A percentile compares a stretch with the other conserved stretches of the same genome.
phyloP scores from a whole-genome alignment of 257 asterid species.

The Osmanthus fragrans region DNA sequence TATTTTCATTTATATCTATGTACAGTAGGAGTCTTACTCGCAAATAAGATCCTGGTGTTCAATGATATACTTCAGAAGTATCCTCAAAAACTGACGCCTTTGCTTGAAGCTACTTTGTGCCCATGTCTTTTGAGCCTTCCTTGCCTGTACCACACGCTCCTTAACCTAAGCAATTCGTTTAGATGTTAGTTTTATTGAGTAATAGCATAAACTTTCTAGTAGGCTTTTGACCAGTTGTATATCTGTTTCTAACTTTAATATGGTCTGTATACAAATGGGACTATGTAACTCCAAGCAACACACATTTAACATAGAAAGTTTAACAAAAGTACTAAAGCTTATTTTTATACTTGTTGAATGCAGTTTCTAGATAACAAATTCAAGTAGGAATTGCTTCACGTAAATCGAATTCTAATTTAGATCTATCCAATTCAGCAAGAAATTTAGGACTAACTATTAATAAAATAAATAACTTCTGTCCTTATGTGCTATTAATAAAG shows the following conservation, averaged over 20 bases:
- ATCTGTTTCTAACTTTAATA: background rate
- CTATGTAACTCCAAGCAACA: conserved; percentile 18
- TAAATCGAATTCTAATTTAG: background rate
- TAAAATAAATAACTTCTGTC: background rate
- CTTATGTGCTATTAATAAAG: conserved; percentile 7
- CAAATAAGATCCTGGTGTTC: conserved; percentile 97
- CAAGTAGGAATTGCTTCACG: conserved; percentile 3
- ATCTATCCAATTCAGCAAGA: conserved; percentile 10
- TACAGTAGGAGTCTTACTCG: conserved; percentile 65
- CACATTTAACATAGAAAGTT: conserved; percentile 3
- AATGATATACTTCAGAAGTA: conserved; percentile 90
- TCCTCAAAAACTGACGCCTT: conserved; percentile 92
- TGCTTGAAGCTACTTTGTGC: conserved; percentile 95
- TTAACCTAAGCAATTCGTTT: conserved; percentile 58
- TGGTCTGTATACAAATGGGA: conserved; percentile 8
- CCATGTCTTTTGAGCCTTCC: conserved; percentile 93
- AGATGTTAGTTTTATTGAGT: conserved; percentile 26
- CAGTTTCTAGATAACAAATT: conserved; percentile 1
- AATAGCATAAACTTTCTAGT: conserved; percentile 6
- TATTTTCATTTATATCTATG: background rate
- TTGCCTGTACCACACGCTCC: conserved; percentile 88
- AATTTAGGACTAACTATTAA: conserved; percentile 1
- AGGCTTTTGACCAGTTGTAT: background rate
- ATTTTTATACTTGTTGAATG: background rate
- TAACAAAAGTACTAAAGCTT: background rate